Evolutionary conservation across 768 basidiomycete species (phyloP).

Genomic region (Russula olivacea): DNA sequence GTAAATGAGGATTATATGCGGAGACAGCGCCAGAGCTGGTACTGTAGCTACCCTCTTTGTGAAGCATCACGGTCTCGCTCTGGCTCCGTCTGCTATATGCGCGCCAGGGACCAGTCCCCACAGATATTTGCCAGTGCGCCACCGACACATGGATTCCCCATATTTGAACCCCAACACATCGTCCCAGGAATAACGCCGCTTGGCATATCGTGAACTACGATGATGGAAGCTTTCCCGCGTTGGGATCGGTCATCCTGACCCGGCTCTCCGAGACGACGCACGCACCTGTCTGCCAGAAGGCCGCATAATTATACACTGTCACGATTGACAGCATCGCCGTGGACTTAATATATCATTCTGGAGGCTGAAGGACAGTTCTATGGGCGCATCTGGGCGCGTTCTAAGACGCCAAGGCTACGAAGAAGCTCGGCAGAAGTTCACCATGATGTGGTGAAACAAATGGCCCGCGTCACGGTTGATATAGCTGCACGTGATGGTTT

Average conservation of each 20-base stretch:
- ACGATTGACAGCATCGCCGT: conserved; percentile 20
- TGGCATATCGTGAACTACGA: not conserved
- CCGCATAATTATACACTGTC: not conserved
- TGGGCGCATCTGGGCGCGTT: not conserved
- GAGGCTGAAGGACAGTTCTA: conserved; percentile 8
- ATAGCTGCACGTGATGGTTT: not conserved
- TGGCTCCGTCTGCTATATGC: not conserved
- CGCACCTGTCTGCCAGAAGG: not conserved
- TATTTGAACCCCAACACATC: not conserved
- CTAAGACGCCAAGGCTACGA: not conserved
- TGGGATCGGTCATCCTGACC: not conserved
- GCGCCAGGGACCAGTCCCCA: not conserved
- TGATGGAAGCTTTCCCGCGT: not conserved
- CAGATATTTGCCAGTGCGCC: not conserved
- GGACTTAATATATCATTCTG: conserved; percentile 14
- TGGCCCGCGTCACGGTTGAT: too few relatives aligned
- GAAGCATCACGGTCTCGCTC: too few relatives aligned
- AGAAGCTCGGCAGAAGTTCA: not conserved
- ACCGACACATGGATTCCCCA: not conserved
- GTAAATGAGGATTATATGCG: not conserved
- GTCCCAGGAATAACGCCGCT: not conserved
- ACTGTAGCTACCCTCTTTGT: too few relatives aligned
- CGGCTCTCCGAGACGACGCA: not conserved
- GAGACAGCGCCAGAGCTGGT: not conserved
- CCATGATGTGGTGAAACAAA: too few relatives aligned